phyloP scores from a whole-genome alignment of 306 rosid genomes.

The Argentina anserina region DNA sequence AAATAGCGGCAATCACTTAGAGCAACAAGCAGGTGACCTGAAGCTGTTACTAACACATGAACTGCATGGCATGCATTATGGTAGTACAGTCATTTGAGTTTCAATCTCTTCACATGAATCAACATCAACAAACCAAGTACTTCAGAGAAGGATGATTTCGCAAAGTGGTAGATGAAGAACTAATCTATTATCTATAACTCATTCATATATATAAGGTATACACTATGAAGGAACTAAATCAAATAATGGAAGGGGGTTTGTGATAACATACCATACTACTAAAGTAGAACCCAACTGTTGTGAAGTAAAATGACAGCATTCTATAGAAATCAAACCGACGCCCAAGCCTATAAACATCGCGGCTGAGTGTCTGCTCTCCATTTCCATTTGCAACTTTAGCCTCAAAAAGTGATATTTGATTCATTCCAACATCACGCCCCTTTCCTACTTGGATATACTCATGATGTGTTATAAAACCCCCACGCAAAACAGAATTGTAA shows the following conservation, averaged over 20 bases:
- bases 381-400: conserved; percentile 99
- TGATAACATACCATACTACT: conserved; percentile 72
- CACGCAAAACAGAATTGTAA: conserved; percentile 82
- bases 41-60: not conserved
- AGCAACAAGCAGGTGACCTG: not conserved
- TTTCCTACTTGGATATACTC: conserved; percentile 98
- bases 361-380: conserved; percentile 97
- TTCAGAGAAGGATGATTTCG: not conserved
- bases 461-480: conserved; percentile 86
- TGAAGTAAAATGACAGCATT: conserved; percentile 95
- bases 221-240: not conserved
- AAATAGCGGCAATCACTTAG: not conserved
- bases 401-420: conserved; percentile 93
- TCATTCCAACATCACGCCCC: conserved; percentile 98
- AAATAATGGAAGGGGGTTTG: not conserved
- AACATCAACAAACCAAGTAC: not conserved
- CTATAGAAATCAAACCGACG: conserved; percentile 90
- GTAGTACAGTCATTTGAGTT: not conserved
- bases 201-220: not conserved
- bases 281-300: conserved; percentile 98
- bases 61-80: not conserved
- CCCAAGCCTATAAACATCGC: conserved; percentile 97
- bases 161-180: not conserved
- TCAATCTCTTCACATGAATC: not conserved
- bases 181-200: not conserved